A percentile compares a stretch with the other conserved stretches of the same genome.
These are phyloP conservation scores for Trichoderma sp. DNA, from an alignment of 2,329 filamentous ascomycete genomes.

Conservation along the genomic window DNA sequence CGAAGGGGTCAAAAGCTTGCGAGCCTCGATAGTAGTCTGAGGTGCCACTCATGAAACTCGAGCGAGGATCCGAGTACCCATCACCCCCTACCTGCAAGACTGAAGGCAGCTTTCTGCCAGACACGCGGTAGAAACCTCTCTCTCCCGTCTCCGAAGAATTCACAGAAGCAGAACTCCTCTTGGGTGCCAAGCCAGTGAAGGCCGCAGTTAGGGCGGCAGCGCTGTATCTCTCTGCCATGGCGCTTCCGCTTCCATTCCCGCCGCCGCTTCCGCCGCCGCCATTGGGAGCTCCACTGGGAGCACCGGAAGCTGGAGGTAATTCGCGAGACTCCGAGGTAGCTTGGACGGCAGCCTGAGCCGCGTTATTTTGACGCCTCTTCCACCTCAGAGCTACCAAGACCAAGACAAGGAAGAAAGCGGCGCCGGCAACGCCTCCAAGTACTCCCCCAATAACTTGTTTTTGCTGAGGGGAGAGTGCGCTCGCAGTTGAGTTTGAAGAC, in stretches of 20 bases:
- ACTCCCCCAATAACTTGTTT: slow-evolving; percentile 59
- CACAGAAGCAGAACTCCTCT: slow-evolving; percentile 40
- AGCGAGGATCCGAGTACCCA: slow-evolving; percentile 59
- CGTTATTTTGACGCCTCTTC: slow-evolving; percentile 55
- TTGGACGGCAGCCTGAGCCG: slow-evolving; percentile 49
- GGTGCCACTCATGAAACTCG: slow-evolving; percentile 51
- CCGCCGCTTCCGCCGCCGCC: slow-evolving; percentile 31
- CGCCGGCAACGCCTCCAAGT: slow-evolving; percentile 61
- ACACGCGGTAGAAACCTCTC: slow-evolving; percentile 66
- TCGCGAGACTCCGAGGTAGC: slow-evolving; percentile 38
- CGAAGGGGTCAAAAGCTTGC: slow-evolving; percentile 47
- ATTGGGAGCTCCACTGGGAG: slow-evolving; percentile 32
- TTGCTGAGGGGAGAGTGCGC: slow-evolving; percentile 40
- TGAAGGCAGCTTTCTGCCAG: slow-evolving; percentile 66
- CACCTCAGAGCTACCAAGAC: slow-evolving; percentile 58
- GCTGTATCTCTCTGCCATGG: slow-evolving; percentile 53
- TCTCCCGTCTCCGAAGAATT: slow-evolving; percentile 49
- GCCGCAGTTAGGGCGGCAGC: slow-evolving; percentile 51
- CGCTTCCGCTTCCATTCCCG: slow-evolving; percentile 33
- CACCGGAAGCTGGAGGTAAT: slow-evolving; percentile 34
- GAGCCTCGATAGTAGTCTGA: slow-evolving; percentile 61
- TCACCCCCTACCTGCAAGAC: slow-evolving; percentile 66
- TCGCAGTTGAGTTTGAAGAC: slow-evolving; percentile 32
- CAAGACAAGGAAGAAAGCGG: slow-evolving; percentile 59
- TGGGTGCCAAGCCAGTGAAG: slow-evolving; percentile 52